These are phyloP conservation scores for Gautieria morchelliformis DNA, from an alignment of 768 basidiomycete genomes.

Conservation along the genomic window DNA sequence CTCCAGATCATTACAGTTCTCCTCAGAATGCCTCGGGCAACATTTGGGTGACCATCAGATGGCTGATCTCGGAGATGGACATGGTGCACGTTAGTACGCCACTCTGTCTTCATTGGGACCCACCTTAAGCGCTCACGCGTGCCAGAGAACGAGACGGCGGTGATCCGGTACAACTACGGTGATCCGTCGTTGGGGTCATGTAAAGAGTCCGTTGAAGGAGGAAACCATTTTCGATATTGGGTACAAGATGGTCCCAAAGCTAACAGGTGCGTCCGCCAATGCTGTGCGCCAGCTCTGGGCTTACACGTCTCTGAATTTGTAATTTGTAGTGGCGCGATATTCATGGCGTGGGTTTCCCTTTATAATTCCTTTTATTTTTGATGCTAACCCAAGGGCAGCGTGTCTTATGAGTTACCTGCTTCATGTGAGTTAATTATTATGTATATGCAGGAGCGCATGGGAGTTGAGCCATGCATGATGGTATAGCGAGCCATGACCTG, in stretches of 20 bases:
- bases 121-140: not conserved
- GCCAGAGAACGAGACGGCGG: conserved; percentile 70
- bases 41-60: conserved; percentile 57
- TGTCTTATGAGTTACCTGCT: conserved; percentile 64
- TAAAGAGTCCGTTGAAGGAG: conserved; percentile 75
- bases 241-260: conserved; percentile 56
- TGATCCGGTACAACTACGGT: conserved; percentile 80
- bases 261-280: conserved; percentile 38
- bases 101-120: not conserved
- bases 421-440: conserved; percentile 22
- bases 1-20: conserved; percentile 58
- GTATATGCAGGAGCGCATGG: not conserved
- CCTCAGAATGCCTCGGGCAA: conserved; percentile 78
- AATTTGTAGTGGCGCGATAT: conserved; percentile 59
- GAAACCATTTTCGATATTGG: conserved; percentile 88
- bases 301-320: not conserved
- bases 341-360: conserved; percentile 38
- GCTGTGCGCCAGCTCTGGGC: too few relatives aligned
- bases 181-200: conserved; percentile 79
- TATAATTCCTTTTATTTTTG: not conserved
- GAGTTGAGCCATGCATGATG: not conserved
- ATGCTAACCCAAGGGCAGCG: not conserved
- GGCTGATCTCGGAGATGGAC: conserved; percentile 78
- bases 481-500: conserved; percentile 59
- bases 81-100: conserved; percentile 49